Evolutionary conservation across 352 stramenopile species (phyloP).

Genomic region (Sclerospora graminicola): DNA sequence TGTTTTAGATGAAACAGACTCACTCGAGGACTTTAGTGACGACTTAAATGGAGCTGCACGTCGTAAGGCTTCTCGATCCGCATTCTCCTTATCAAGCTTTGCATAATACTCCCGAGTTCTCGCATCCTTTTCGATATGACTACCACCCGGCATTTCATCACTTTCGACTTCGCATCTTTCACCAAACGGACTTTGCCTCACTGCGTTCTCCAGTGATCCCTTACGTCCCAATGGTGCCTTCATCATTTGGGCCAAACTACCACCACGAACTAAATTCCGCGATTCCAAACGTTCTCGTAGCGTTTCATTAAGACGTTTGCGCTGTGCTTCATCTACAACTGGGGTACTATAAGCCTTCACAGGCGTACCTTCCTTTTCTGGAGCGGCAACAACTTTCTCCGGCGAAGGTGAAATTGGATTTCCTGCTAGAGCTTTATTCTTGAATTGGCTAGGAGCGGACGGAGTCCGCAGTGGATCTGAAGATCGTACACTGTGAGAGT

Average conservation of each 20-base stretch:
- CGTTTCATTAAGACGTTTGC: constrained; percentile 23
- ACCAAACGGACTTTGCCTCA: constrained; percentile 3
- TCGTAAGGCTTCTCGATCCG: constrained; percentile 25
- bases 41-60: constrained; percentile 41
- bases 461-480: constrained; percentile 10
- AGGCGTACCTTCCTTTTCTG: constrained; percentile 11
- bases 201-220: constrained; percentile 10
- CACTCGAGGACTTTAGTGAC: constrained; percentile 33
- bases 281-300: constrained; percentile 35
- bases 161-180: constrained; percentile 12
- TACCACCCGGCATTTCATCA: constrained; percentile 6
- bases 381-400: constrained; percentile 5
- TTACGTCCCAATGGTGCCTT: constrained; percentile 16
- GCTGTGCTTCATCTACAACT: constrained; percentile 25
- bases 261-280: constrained; percentile 24
- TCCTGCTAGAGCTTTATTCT: constrained; percentile 7
- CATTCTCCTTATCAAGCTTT: constrained; percentile 46
- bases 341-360: constrained; percentile 2
- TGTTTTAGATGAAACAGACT: constrained; percentile 5
- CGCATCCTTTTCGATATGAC: constrained; percentile 27
- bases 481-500: constrained; percentile 12
- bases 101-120: constrained; percentile 44
- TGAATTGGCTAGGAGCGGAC: constrained; percentile 6
- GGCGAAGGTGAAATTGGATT: constrained; percentile 13
- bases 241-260: constrained; percentile 29